phyloP scores from a whole-genome alignment of 495 filamentous ascomycete genomes.

The Podospora conica region DNA sequence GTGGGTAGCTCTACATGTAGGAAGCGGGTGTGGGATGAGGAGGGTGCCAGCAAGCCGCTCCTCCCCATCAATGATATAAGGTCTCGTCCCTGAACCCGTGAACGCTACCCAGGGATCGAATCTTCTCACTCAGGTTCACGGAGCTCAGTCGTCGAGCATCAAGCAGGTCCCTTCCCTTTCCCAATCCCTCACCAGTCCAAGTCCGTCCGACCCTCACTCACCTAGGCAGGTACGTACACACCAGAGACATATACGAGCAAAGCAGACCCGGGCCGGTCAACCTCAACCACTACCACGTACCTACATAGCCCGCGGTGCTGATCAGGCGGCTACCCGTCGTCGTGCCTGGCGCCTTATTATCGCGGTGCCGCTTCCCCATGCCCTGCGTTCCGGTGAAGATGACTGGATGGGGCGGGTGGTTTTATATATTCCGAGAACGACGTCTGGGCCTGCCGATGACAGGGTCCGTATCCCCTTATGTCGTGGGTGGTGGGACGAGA shows the following conservation, averaged over 20 bases:
- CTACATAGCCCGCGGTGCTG: not conserved
- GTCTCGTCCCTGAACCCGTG: no score
- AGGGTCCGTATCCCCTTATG: not conserved
- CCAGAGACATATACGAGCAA: not conserved
- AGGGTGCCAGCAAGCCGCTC: not conserved
- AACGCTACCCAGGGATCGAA: no score
- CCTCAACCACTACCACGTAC: not conserved
- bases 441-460: not conserved
- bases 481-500: not conserved
- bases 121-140: no score
- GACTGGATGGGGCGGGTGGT: not conserved
- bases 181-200: no score
- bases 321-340: not conserved
- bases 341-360: not conserved
- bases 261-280: not conserved
- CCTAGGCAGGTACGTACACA: no score
- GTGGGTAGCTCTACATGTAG: not conserved
- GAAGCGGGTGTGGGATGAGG: not conserved
- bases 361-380: not conserved
- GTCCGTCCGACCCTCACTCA: not conserved
- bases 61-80: not conserved
- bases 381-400: not conserved
- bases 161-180: no score
- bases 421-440: not conserved
- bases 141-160: no score